A percentile compares a stretch with the other conserved stretches of the same genome.
These are phyloP conservation scores for Gyrodon lividus DNA, from an alignment of 768 basidiomycete species.

Conservation along the genomic window DNA sequence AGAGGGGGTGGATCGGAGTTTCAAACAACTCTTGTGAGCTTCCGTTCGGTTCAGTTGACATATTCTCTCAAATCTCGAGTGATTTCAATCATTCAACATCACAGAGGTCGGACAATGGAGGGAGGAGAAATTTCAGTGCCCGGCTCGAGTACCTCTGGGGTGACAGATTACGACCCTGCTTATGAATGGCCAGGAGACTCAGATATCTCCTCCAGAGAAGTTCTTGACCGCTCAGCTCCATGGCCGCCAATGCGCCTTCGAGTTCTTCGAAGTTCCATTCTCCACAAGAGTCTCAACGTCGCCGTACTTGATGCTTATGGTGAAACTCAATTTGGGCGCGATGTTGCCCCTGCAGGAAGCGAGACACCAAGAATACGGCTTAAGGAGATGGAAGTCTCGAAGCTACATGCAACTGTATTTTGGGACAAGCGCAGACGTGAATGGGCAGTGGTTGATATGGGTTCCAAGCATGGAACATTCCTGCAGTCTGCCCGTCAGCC, in stretches of 20 bases:
- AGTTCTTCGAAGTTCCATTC: slow-evolving; percentile 40
- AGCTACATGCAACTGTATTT: slow-evolving; percentile 73
- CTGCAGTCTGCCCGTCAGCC: slow-evolving; percentile 32
- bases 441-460: slow-evolving; percentile 84
- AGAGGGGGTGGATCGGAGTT: slow-evolving; percentile 12
- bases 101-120: slow-evolving; percentile 6
- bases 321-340: slow-evolving; percentile 75
- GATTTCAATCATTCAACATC: background rate
- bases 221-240: background rate
- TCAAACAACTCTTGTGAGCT: background rate
- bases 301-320: slow-evolving; percentile 62
- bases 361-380: slow-evolving; percentile 65
- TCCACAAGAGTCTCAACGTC: slow-evolving; percentile 50
- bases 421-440: slow-evolving; percentile 59
- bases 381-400: slow-evolving; percentile 84
- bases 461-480: slow-evolving; percentile 83
- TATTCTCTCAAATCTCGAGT: too few species aligned
- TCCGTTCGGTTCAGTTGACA: too few species aligned
- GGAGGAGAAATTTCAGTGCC: slow-evolving; percentile 10
- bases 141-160: background rate
- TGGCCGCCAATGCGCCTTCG: slow-evolving; percentile 37
- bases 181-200: slow-evolving; percentile 59
- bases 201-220: slow-evolving; percentile 19
- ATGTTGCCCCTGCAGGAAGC: slow-evolving; percentile 50
- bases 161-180: slow-evolving; percentile 44